Evolutionary conservation across 305 asterid genomes (phyloP).

Genomic region (Galium porrigens): DNA sequence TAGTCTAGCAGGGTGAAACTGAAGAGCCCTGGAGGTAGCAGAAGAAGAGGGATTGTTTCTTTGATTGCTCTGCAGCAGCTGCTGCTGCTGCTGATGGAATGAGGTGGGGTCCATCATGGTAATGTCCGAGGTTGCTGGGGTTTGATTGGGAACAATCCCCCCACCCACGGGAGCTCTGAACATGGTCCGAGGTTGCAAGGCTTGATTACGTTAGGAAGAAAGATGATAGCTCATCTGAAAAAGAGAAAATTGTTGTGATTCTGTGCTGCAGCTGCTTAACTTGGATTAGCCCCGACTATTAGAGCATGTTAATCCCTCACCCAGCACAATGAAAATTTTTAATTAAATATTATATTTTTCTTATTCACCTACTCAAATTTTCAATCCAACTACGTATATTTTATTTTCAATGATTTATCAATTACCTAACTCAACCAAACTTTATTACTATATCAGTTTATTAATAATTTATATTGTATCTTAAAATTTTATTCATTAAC

Average conservation of each 20-base stretch:
- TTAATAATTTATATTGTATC: no score
- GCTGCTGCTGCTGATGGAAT: constrained; percentile 24
- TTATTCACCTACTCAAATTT: no score
- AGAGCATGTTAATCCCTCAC: no score
- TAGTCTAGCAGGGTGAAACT: constrained; percentile 75
- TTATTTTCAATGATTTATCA: no score
- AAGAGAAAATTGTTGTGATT: background rate
- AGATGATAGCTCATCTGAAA: background rate
- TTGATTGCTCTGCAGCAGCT: constrained; percentile 22
- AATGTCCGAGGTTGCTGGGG: constrained; percentile 15
- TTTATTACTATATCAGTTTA: no score
- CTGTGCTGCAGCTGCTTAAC: background rate
- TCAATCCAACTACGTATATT: no score
- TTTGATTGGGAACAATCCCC: constrained; percentile 17
- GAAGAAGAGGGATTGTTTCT: constrained; percentile 31
- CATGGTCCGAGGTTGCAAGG: constrained; percentile 2
- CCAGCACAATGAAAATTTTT: no score
- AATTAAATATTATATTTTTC: no score
- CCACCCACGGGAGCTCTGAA: constrained; percentile 7
- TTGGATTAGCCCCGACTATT: no score
- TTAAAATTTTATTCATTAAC: no score
- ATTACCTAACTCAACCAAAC: no score
- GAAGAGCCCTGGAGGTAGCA: constrained; percentile 47
- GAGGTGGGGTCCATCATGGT: constrained; percentile 13
- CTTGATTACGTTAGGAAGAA: background rate